Conservation (phyloP, 257 asterid genomes). For the Solanum ossicruentum region DNA sequence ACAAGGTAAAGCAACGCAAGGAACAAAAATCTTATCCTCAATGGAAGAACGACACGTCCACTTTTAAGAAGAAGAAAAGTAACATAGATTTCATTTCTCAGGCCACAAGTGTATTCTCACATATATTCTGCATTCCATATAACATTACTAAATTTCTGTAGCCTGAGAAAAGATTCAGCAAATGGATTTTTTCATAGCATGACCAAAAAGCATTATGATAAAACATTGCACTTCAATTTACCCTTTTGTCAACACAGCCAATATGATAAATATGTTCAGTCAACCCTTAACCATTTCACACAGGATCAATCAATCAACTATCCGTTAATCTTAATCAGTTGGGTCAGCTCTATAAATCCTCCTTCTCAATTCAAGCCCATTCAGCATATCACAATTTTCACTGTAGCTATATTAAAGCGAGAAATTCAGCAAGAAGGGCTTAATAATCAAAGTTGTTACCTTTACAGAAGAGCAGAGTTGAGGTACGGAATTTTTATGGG, state of each 20-base stretch:
- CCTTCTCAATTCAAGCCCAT: not conserved
- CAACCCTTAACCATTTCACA: not conserved
- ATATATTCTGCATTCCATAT: not conserved
- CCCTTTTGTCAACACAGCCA: not conserved
- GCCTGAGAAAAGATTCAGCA: not conserved
- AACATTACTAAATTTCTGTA: not conserved
- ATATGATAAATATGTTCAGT: not conserved
- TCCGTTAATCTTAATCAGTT: not conserved
- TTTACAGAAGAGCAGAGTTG: slow-evolving; percentile 70
- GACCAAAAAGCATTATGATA: not conserved
- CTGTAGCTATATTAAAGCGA: too few species aligned
- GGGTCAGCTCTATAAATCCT: not conserved
- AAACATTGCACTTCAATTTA: not conserved
- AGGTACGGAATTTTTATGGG: slow-evolving; percentile 69
- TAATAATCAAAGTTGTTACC: slow-evolving; percentile 20
- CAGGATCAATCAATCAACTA: not conserved
- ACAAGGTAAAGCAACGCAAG: not conserved
- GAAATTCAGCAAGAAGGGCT: not conserved
- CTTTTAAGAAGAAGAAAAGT: not conserved
- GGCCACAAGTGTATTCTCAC: not conserved
- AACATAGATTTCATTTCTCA: not conserved
- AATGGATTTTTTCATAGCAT: not conserved
- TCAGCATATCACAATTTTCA: not conserved
- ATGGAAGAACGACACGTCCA: not conserved
- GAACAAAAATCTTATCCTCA: not conserved